These are phyloP conservation scores for Pseudogymnoascus sp. DNA, from an alignment of 2,329 filamentous ascomycete species.

Conservation along the genomic window DNA sequence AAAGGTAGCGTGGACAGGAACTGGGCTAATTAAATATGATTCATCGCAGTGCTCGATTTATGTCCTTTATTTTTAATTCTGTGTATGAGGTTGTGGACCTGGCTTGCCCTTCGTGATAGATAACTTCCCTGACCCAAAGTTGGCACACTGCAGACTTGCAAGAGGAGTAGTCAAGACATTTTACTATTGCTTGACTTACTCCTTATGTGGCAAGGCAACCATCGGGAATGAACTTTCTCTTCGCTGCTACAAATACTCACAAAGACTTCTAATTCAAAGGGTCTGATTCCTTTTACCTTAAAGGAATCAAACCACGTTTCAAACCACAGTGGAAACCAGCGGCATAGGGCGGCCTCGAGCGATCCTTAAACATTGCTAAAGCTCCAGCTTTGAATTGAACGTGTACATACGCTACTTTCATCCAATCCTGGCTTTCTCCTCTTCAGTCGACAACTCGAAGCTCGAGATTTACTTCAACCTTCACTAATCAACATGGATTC, in stretches of 20 bases:
- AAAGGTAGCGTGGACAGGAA: constrained; percentile 10
- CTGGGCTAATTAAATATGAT: constrained; percentile 9
- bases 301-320: background rate
- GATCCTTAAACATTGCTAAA: background rate
- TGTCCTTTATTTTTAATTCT: background rate
- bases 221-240: background rate
- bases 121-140: background rate
- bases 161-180: background rate
- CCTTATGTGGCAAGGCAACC: background rate
- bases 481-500: background rate
- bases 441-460: background rate
- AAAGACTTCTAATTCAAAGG: background rate
- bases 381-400: background rate
- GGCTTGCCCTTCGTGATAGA: background rate
- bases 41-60: background rate
- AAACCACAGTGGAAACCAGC: background rate
- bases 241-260: background rate
- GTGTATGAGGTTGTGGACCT: background rate
- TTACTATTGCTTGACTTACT: background rate
- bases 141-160: background rate
- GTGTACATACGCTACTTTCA: background rate
- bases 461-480: background rate
- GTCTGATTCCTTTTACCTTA: background rate
- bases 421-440: background rate
- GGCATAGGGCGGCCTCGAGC: background rate